Evolutionary conservation across 495 filamentous ascomycete species (phyloP).

Genomic region (Neurospora discreta): DNA sequence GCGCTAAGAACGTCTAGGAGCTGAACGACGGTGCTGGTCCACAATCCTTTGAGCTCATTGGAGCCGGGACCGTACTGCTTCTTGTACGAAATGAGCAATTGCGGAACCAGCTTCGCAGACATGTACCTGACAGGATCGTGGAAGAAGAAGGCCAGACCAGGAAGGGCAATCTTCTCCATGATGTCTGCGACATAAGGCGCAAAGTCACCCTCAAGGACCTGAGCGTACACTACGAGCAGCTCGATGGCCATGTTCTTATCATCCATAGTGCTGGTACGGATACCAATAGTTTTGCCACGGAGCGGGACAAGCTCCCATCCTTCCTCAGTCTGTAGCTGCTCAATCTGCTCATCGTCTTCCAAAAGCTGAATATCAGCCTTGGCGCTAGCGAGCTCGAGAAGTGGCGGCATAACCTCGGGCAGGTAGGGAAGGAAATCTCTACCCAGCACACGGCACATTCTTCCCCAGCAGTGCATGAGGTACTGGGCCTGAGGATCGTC

Average conservation of each 20-base stretch:
- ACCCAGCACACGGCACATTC: constrained; percentile 93
- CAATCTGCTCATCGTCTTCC: constrained; percentile 90
- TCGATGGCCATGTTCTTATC: constrained; percentile 99
- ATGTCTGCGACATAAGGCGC: constrained; percentile 85
- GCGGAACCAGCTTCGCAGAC: constrained; percentile 87
- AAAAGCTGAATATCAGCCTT: constrained; percentile 96
- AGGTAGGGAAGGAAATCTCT: constrained; percentile 87
- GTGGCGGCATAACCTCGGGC: constrained; percentile 84
- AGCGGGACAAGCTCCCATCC: constrained; percentile 97
- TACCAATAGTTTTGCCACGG: constrained; percentile 95
- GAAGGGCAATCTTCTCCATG: constrained; percentile 92
- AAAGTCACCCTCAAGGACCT: constrained; percentile 83
- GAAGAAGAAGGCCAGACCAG: constrained; percentile 96
- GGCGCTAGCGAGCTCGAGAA: constrained; percentile 81
- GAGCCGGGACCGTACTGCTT: constrained; percentile 72
- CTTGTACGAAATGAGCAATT: constrained; percentile 90
- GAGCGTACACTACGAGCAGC: constrained; percentile 91
- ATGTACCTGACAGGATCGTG: constrained; percentile 95
- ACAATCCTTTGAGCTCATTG: constrained; percentile 62
- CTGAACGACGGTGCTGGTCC: constrained; percentile 78
- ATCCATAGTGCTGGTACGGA: constrained; percentile 91
- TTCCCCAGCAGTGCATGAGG: constrained; percentile 96
- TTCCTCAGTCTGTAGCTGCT: constrained; percentile 86
- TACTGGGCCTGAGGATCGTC: constrained; percentile 97
- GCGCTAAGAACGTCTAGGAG: constrained; percentile 88